Conservation (phyloP, 495 filamentous ascomycete genomes). For the Annulohypoxylon stygium region DNA sequence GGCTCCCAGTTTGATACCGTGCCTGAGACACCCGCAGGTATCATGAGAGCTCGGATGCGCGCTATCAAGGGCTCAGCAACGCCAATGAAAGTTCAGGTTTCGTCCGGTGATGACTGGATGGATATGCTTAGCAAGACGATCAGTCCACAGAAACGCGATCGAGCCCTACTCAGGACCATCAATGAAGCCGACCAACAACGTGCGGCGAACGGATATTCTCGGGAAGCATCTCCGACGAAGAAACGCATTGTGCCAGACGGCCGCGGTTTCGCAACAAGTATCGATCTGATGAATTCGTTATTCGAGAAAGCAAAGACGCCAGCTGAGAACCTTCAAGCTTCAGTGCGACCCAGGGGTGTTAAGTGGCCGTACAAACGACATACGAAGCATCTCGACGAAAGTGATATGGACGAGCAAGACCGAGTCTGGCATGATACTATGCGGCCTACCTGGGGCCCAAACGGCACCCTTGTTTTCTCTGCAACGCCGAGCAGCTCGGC, state of each 20-base stretch:
- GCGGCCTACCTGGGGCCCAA: slow-evolving; percentile 83
- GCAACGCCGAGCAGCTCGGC: slow-evolving; percentile 51
- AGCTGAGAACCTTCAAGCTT: slow-evolving; percentile 55
- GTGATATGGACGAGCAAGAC: slow-evolving; percentile 69
- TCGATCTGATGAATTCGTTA: slow-evolving; percentile 92
- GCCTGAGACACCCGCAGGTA: slow-evolving; percentile 63
- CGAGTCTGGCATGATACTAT: slow-evolving; percentile 71
- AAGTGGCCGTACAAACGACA: slow-evolving; percentile 88
- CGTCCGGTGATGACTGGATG: slow-evolving; percentile 80
- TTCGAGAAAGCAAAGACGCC: slow-evolving; percentile 73
- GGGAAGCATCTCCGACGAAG: slow-evolving; percentile 50
- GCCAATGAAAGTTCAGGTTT: slow-evolving; percentile 70
- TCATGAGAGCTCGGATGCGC: slow-evolving; percentile 67
- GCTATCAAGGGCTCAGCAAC: slow-evolving; percentile 69
- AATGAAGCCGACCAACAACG: slow-evolving; percentile 56
- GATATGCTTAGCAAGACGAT: slow-evolving; percentile 92
- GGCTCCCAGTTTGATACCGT: slow-evolving; percentile 54
- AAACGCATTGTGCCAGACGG: slow-evolving; percentile 59
- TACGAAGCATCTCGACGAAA: slow-evolving; percentile 72
- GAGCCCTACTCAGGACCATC: slow-evolving; percentile 65
- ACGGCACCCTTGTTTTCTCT: slow-evolving; percentile 77
- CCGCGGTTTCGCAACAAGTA: slow-evolving; percentile 78
- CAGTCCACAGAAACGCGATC: slow-evolving; percentile 88
- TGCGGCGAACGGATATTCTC: slow-evolving; percentile 44
- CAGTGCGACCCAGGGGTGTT: slow-evolving; percentile 58